Percentiles rank a stretch among this genome's conserved stretches.
Evolutionary conservation across 108 stramenopile genomes (phyloP).

Genomic region (Pseudonitzschia multiseries): DNA sequence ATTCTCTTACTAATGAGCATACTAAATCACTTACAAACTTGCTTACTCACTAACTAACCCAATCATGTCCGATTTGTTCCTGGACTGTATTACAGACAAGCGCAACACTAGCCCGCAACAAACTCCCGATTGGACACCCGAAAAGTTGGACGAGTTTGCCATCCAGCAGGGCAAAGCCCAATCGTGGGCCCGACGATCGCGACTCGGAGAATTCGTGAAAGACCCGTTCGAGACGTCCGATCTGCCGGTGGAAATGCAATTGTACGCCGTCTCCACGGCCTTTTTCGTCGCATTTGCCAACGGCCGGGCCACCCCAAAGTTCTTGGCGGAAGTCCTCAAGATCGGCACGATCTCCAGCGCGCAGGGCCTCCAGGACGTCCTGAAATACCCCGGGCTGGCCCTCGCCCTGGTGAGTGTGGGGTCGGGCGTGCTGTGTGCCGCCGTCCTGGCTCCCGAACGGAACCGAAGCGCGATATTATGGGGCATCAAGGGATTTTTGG

Average conservation of each 20-base stretch:
- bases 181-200: constrained; percentile 71
- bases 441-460: constrained; percentile 46
- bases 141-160: constrained; percentile 71
- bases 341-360: constrained; percentile 1
- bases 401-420: constrained; percentile 57
- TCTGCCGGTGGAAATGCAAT: constrained; percentile 43
- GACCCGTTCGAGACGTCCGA: constrained; percentile 66
- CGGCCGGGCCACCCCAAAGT: constrained; percentile 61
- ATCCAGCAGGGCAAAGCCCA: constrained; percentile 57
- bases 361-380: constrained; percentile 16
- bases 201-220: constrained; percentile 61
- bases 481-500: constrained; percentile 71
- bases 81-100: constrained; percentile 41
- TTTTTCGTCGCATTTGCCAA: constrained; percentile 58
- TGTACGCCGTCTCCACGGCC: constrained; percentile 52
- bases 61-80: not conserved
- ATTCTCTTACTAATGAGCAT: too few species aligned
- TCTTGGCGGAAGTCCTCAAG: constrained; percentile 38
- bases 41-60: too few species aligned
- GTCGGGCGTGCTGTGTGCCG: constrained; percentile 48
- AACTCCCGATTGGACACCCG: constrained; percentile 79
- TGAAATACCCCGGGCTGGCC: constrained; percentile 50
- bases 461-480: constrained; percentile 60
- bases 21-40: too few species aligned
- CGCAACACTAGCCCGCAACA: constrained; percentile 68